Percentiles rank a stretch among this genome's conserved stretches.
Conservation (phyloP, 2,329 filamentous ascomycete genomes). For the Macrophomina phaseolina region DNA sequence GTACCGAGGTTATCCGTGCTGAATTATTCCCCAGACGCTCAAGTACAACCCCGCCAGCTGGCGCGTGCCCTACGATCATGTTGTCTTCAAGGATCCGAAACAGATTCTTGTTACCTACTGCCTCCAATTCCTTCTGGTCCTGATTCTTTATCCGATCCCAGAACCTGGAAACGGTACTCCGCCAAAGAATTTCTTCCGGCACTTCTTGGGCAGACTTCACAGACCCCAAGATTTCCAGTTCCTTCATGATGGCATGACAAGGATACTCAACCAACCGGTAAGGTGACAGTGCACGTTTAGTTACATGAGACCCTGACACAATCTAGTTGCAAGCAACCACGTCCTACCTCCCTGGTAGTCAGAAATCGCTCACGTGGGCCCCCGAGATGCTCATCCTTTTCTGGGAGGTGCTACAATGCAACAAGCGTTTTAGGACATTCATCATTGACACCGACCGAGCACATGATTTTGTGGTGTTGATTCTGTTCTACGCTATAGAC, state of each 20-base stretch:
- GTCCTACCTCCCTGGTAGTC: constrained; percentile 86
- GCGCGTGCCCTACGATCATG: constrained; percentile 91
- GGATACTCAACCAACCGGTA: constrained; percentile 86
- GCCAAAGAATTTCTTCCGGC: constrained; percentile 90
- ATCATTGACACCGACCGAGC: constrained; percentile 94
- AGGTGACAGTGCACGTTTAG: constrained; percentile 14
- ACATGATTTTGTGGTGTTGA: constrained; percentile 89
- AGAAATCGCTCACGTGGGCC: constrained; percentile 81
- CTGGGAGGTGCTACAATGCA: constrained; percentile 97
- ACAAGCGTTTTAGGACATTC: constrained; percentile 94
- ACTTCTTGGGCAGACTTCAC: constrained; percentile 88
- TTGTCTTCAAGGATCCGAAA: constrained; percentile 89
- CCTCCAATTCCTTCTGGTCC: constrained; percentile 84
- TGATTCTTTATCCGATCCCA: constrained; percentile 86
- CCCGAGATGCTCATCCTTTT: constrained; percentile 97
- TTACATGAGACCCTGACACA: neutral
- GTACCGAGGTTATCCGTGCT: neutral
- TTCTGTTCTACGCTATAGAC: constrained; percentile 91
- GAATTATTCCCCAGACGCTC: constrained; percentile 66
- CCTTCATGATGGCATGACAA: constrained; percentile 90
- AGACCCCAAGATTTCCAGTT: constrained; percentile 98
- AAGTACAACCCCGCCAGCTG: constrained; percentile 96
- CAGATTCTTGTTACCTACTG: constrained; percentile 91
- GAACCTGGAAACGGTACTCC: constrained; percentile 69
- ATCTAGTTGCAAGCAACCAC: constrained; percentile 76